Base-by-base conservation (phyloP, 1,284 basidiomycete species). In the Papiliotrema laurentii region DNA sequence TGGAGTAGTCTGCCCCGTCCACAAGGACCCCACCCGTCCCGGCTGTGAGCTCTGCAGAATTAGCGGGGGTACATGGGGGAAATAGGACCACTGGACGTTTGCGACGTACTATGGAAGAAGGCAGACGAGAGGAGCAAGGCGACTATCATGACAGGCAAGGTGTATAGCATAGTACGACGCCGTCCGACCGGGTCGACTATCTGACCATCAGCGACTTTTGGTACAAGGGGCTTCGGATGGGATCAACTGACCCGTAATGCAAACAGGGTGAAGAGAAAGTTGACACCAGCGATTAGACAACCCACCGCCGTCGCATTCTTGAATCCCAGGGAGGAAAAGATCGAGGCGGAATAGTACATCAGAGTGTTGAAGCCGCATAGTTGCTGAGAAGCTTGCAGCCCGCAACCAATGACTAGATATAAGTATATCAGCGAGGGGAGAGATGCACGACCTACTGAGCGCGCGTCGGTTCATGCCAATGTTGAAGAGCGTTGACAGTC, bases 351-450 rank as follows among this genome's bases (percentile, higher is more conserved):
- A 53, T 85, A 87, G 66, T 86, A 86, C 82, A 86, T 85, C 48
- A 85, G 76, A 0, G 81, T 82, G 58, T 84, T 83, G 73, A 83
- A 85, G 2, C 87, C 87, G 57, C 84, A 88, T 0, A 89, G 76
- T 66, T 89, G 87, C 63, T 90, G 87, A 68, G 84, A 84, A 0
- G 84, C 86, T 73, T 89, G 87, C 64, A 89, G 80, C 28, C 85
- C 86, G 59, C 84, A 86, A 6, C 81, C 85, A 30, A 90, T 78
- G 55, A 85, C 84, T 86, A 42, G 21, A 5, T 5, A 33, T 43
- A n/a, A 44, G 43, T 40, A 50, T 40, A 1, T 19, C 19, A 28
- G 25, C 40, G 24, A 31, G 41, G 2, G 21, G 21, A 24, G 26
- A 30, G 11, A 19, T 16, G 38, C 10, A 18, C 4, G 22, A 78